Conservation (phyloP, 257 asterid species). For the Sherardia arvensis region DNA sequence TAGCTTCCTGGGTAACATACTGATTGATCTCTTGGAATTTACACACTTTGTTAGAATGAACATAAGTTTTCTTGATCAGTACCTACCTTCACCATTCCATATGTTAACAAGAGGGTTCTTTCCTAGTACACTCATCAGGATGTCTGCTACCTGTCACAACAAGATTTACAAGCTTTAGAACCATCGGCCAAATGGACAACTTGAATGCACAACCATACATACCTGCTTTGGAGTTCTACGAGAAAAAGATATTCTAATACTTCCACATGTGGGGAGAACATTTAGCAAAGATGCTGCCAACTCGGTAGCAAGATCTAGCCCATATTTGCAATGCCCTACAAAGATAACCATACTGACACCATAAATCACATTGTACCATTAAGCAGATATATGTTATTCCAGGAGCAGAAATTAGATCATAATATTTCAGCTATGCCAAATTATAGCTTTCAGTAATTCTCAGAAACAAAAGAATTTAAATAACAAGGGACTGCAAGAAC, state of each 20-base stretch:
- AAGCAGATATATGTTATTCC: neutral
- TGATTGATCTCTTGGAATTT: neutral
- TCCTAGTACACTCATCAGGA: constrained; percentile 39
- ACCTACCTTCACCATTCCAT: constrained; percentile 94
- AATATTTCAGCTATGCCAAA: neutral
- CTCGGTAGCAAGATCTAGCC: constrained; percentile 65
- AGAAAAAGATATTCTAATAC: constrained; percentile 73
- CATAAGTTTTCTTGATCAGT: constrained; percentile 12
- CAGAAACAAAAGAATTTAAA: neutral
- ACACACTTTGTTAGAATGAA: neutral
- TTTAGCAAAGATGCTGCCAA: constrained; percentile 44
- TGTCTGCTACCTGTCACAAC: constrained; percentile 51
- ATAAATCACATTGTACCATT: neutral
- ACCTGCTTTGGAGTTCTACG: constrained; percentile 81
- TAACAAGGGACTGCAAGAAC: neutral
- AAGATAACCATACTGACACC: neutral
- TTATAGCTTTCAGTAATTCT: neutral
- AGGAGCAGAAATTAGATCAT: neutral
- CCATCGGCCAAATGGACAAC: constrained; percentile 11
- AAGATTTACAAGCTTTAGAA: constrained; percentile 19
- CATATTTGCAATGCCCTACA: constrained; percentile 74
- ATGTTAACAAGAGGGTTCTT: constrained; percentile 57
- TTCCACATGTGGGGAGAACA: constrained; percentile 73
- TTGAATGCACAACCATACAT: constrained; percentile 17
- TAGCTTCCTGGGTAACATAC: neutral